These are phyloP conservation scores for Lactuca sativa DNA, from an alignment of 129 eudicot species.

Conservation along the genomic window DNA sequence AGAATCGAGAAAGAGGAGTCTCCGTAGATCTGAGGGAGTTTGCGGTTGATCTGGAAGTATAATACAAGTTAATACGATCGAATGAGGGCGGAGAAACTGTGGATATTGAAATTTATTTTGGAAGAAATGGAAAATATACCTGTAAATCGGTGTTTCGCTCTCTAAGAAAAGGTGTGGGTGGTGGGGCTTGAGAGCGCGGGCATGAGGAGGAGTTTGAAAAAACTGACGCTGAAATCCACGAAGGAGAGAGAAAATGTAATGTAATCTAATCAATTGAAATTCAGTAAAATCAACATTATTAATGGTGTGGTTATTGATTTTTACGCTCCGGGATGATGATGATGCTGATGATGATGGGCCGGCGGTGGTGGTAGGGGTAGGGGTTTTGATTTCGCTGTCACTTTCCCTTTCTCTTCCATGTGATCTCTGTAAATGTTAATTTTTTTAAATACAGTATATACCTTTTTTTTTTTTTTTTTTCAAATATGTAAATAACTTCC, in stretches of 20 bases:
- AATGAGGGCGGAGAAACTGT: not conserved
- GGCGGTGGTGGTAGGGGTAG: constrained; percentile 19
- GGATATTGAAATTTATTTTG: not conserved
- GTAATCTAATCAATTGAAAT: not conserved
- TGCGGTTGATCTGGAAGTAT: constrained; percentile 20
- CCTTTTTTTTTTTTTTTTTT: not conserved
- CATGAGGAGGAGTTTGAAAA: constrained; percentile 38
- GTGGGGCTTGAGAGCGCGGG: constrained; percentile 46
- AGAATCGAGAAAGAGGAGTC: constrained; percentile 33
- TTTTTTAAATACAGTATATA: constrained; percentile 3
- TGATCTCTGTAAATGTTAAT: constrained; percentile 33
- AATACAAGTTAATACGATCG: constrained; percentile 17
- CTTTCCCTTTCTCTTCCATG: constrained; percentile 23
- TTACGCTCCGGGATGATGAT: constrained; percentile 31
- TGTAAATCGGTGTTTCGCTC: not conserved
- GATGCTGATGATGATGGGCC: constrained; percentile 13
- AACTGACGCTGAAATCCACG: constrained; percentile 43
- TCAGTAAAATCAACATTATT: constrained; percentile 12
- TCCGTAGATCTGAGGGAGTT: constrained; percentile 14
- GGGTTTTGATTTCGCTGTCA: constrained; percentile 11
- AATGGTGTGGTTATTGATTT: constrained; percentile 24
- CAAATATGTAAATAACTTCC: too few relatives aligned
- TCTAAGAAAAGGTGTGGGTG: constrained; percentile 26
- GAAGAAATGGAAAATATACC: not conserved
- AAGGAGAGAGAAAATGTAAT: constrained; percentile 13